Base-by-base conservation (phyloP, 768 basidiomycete species). In the Trametes punicea region DNA sequence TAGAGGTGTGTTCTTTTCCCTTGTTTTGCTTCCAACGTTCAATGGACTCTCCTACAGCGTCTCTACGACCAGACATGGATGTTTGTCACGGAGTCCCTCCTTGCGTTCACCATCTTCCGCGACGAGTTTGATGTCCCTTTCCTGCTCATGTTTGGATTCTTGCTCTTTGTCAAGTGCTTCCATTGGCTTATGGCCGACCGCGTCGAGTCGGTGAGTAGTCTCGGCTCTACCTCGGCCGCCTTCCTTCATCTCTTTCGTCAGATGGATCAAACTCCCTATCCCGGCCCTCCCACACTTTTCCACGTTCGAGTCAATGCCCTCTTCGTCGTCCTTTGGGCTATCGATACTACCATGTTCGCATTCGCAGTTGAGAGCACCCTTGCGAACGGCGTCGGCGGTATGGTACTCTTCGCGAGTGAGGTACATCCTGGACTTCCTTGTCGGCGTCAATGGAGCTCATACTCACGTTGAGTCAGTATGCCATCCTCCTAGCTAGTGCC, bases 261-360 rank as follows among this genome's bases (percentile, higher is more conserved):
- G 96, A 98, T 99, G 94, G 97, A 99, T 66, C 97, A 99, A 74
- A 77, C 87, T 50, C 87, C 93, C 27, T 88, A 92, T 70, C 89
- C 92, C 39, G 90, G 91, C 8, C 88, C 94, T 38, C 80, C 88
- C 4, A 68, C 81, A 15, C 69, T 87, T n/a, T 96, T 95, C 71
- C 95, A 98, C 70, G 65, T 93, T 53, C 82, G 97, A 41, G 88
- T 95, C 77, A 76, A 80, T 36, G 73, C 79, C 29, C 76, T 98
- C 10, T 89, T 96, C 62, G 58, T 78, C 45, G 73, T 90, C n/a
- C 73, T 98, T 13, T 89, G 87, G 82, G 56, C 76, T 10, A 80
- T 84, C 21, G 93, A 98, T 68, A 64, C 85, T 56, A 65, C 86
- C 47, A 85, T 96, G 81, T 85, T 96, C 63, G 70, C 81, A 2